Base-by-base conservation (phyloP, 805 yeast genomes). In the Kazachstania viticola region DNA sequence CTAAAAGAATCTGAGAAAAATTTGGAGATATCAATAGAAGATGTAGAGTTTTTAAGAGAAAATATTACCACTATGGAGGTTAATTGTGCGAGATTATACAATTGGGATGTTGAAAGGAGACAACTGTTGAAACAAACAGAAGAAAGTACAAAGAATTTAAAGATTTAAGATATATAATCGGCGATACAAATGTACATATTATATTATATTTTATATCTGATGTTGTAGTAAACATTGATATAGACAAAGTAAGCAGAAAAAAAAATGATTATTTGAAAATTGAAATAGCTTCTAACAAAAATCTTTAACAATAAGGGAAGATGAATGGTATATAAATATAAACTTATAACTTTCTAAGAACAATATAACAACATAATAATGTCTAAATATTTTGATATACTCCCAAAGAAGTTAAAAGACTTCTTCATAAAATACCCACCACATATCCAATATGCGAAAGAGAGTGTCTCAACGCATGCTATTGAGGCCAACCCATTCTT, bases 31-130 rank as follows among this genome's bases (percentile, higher is more conserved):
- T 75, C 88, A 23, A 69, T 75, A 40, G 95, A 84, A 45, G 98
- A 91, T 56, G 67, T 87, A 39, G 94, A 84, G 49, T 91, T 75
- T 49, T 62, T 91, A 45, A 71, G 94, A 45, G 94, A 87, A 42
- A 85, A 85, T 50, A 87, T 88, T 40, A 91, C 98, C 12, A 88
- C 96, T 3, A 83, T 91, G 87, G 97, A 91, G 56, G 98, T 91
- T 31, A 91, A 91, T 52, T 84, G 94, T 13, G 96, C 98, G 1
- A 70, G 98, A 42, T 67, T 81, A 51, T 82, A 81, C 52, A 82
- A 82, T 48, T 81, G 88, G 87, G 93, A 80, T 51, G 88, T 82
- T 8, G 81, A 78, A 49, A 69, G 82, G 58, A 71, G 87, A 55
- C 62, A 62, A 38, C 56, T 51, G 27, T 28, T 54, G 23, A 58